Evolutionary conservation across 2,329 filamentous ascomycete genomes (phyloP).

Genomic region (Nemania diffusa): DNA sequence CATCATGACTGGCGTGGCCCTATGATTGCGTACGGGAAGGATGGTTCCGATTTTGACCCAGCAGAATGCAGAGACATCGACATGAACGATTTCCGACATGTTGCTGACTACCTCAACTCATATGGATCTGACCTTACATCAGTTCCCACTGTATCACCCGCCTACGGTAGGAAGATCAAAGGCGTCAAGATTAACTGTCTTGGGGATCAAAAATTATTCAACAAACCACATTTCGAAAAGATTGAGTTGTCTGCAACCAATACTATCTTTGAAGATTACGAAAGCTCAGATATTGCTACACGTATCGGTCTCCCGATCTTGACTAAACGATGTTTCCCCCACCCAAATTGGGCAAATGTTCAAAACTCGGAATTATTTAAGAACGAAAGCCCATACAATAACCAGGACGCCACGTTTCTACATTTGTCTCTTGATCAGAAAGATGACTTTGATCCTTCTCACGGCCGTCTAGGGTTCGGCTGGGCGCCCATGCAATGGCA

Average conservation of each 20-base stretch:
- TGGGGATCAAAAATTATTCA: slow-evolving; percentile 32
- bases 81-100: slow-evolving; percentile 40
- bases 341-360: slow-evolving; percentile 31
- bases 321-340: slow-evolving; percentile 27
- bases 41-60: background rate
- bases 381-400: slow-evolving; percentile 1
- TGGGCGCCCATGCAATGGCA: background rate
- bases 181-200: slow-evolving; percentile 38
- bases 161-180: background rate
- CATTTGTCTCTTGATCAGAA: slow-evolving; percentile 8
- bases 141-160: too few species aligned
- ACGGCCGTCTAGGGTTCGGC: background rate
- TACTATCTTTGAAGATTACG: slow-evolving; percentile 18
- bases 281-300: slow-evolving; percentile 34
- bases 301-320: slow-evolving; percentile 35
- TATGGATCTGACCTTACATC: background rate
- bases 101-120: slow-evolving; percentile 29
- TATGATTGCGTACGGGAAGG: slow-evolving; percentile 25
- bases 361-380: too few species aligned
- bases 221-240: slow-evolving; percentile 34
- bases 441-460: background rate
- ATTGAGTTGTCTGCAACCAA: slow-evolving; percentile 24
- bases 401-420: slow-evolving; percentile 14
- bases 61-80: slow-evolving; percentile 32
- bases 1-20: slow-evolving; percentile 33